Percentiles rank a stretch among this genome's conserved stretches.
phyloP scores from a whole-genome alignment of 2,329 filamentous ascomycete species.

The Spiromastix sp. region DNA sequence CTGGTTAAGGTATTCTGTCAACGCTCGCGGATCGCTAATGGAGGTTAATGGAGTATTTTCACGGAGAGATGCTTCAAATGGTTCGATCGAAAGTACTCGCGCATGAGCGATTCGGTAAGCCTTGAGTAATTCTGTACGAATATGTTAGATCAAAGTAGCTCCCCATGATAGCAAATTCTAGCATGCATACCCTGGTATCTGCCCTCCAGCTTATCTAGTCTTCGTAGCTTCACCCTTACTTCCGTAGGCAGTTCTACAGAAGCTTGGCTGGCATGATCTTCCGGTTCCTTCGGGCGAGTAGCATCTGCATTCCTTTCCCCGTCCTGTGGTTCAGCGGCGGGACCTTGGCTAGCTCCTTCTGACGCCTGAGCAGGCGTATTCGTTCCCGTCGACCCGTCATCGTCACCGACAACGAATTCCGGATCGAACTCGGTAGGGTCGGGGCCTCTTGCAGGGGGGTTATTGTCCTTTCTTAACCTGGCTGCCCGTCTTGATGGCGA shows the following conservation, averaged over 20 bases:
- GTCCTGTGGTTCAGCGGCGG: conserved; percentile 14
- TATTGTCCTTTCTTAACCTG: conserved; percentile 25
- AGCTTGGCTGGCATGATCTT: conserved; percentile 15
- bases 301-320: conserved; percentile 13
- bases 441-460: conserved; percentile 46
- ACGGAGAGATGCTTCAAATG: conserved; percentile 81
- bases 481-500: conserved; percentile 20
- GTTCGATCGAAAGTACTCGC: conserved; percentile 76
- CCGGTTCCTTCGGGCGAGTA: conserved; percentile 14
- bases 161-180: too few species aligned
- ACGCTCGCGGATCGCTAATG: conserved; percentile 71
- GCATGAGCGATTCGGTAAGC: conserved; percentile 89
- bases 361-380: conserved; percentile 43
- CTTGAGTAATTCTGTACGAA: conserved; percentile 61
- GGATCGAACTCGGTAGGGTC: conserved; percentile 83
- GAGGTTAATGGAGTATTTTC: conserved; percentile 88
- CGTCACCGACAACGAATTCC: conserved; percentile 78
- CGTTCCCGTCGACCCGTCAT: conserved; percentile 55
- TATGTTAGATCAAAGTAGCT: background rate
- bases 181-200: conserved; percentile 63
- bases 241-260: conserved; percentile 58
- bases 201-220: conserved; percentile 79
- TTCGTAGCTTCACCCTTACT: conserved; percentile 63
- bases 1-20: conserved; percentile 85
- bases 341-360: conserved; percentile 29